Percentiles rank a stretch among this genome's conserved stretches.
These are phyloP conservation scores for Suillus brevipes DNA, from an alignment of 768 basidiomycete species.

Conservation along the genomic window DNA sequence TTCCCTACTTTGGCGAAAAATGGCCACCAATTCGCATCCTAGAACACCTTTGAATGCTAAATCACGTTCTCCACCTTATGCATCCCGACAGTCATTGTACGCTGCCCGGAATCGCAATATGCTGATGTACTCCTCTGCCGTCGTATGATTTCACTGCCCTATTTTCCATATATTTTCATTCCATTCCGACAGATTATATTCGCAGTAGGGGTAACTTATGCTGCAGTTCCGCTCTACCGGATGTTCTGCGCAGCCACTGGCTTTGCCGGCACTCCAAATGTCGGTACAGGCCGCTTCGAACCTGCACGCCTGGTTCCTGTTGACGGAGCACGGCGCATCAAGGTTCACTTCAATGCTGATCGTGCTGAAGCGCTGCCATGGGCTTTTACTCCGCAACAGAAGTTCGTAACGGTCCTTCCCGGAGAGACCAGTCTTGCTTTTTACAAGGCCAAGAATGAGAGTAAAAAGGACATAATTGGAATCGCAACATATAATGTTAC, in stretches of 20 bases:
- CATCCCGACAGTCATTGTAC: slow-evolving; percentile 43
- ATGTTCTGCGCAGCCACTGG: slow-evolving; percentile 99
- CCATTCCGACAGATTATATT: slow-evolving; percentile 60
- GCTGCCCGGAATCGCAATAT: slow-evolving; percentile 68
- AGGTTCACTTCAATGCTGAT: slow-evolving; percentile 96
- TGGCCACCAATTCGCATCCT: slow-evolving; percentile 1
- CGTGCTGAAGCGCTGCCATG: slow-evolving; percentile 87
- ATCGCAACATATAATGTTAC: slow-evolving; percentile 99
- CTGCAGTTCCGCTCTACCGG: slow-evolving; percentile 94
- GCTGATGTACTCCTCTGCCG: slow-evolving; percentile 82
- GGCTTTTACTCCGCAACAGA: slow-evolving; percentile 90
- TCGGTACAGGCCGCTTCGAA: slow-evolving; percentile 81
- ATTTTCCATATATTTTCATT: slow-evolving; percentile 5
- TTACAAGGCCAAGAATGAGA: slow-evolving; percentile 88
- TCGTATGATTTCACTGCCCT: slow-evolving; percentile 47
- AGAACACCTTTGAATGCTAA: slow-evolving; percentile 14
- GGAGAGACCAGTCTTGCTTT: slow-evolving; percentile 97
- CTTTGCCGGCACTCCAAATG: slow-evolving; percentile 92
- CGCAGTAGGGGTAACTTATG: slow-evolving; percentile 87
- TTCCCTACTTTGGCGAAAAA: slow-evolving; percentile 3
- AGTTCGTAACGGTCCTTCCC: slow-evolving; percentile 84
- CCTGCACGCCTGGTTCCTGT: slow-evolving; percentile 83
- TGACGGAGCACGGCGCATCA: slow-evolving; percentile 70
- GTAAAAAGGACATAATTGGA: slow-evolving; percentile 87
- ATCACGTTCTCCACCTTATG: slow-evolving; percentile 22